Percentiles rank a stretch among this genome's conserved stretches.
Evolutionary conservation across 495 filamentous ascomycete species (phyloP).

Genomic region (Neurospora tetrasperma): DNA sequence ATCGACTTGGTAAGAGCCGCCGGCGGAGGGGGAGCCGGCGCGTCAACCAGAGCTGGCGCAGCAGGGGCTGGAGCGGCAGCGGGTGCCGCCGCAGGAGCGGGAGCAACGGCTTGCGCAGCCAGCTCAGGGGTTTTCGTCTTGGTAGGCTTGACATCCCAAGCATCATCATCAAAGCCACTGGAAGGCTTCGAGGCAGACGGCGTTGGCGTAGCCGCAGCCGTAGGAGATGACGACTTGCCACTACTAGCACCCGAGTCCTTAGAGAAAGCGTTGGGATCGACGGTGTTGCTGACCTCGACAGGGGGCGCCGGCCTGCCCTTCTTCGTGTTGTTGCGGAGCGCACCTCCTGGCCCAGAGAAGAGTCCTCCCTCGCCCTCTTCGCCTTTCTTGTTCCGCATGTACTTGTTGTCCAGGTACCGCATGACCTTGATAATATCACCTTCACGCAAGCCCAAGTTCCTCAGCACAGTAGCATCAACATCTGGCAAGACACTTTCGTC

Average conservation of each 20-base stretch:
- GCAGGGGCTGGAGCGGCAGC: constrained; percentile 14
- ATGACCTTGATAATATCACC: constrained; percentile 94
- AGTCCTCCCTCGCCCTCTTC: constrained; percentile 63
- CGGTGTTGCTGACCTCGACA: constrained; percentile 71
- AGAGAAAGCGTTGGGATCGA: constrained; percentile 80
- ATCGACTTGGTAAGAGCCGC: constrained; percentile 55
- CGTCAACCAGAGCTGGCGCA: constrained; percentile 28
- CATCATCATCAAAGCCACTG: constrained; percentile 88
- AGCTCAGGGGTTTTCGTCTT: constrained; percentile 41
- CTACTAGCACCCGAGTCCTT: constrained; percentile 28
- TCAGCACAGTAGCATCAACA: constrained; percentile 68
- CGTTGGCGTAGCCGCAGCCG: constrained; percentile 30
- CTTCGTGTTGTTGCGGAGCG: constrained; percentile 86
- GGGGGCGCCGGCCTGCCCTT: constrained; percentile 82
- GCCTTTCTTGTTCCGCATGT: constrained; percentile 55
- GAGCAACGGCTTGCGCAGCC: constrained; percentile 21
- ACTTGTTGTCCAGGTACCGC: constrained; percentile 78
- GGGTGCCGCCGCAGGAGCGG: constrained; percentile 36
- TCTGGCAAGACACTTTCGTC: constrained; percentile 84
- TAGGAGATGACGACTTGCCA: constrained; percentile 33
- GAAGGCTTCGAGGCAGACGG: constrained; percentile 39
- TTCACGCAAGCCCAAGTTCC: constrained; percentile 83
- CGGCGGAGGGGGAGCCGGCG: constrained; percentile 16
- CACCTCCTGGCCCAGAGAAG: constrained; percentile 84
- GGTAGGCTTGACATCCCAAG: constrained; percentile 95